Percentiles rank a stretch among this genome's conserved stretches.
These are phyloP conservation scores for Knoxdaviesia capensis DNA, from an alignment of 2,329 filamentous ascomycete species.

Conservation along the genomic window DNA sequence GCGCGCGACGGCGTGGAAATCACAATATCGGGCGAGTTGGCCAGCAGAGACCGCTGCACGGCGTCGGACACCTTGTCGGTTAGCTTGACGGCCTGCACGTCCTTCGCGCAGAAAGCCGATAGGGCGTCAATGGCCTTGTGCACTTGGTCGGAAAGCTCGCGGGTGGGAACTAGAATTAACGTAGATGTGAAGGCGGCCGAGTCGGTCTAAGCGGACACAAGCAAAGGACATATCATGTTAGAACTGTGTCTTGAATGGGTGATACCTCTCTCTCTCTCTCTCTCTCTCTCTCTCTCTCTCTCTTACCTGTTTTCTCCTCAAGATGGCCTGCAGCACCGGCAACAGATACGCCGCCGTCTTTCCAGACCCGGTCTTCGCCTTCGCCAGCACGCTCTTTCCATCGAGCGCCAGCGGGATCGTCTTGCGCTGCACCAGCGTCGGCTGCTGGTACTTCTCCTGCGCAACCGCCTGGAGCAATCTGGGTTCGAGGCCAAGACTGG, in stretches of 20 bases:
- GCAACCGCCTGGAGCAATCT: slow-evolving; percentile 72
- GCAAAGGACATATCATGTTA: too few relatives aligned
- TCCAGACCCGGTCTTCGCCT: slow-evolving; percentile 85
- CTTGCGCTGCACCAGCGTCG: slow-evolving; percentile 73
- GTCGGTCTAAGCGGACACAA: slow-evolving; percentile 15
- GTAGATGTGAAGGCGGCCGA: slow-evolving; percentile 39
- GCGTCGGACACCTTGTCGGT: slow-evolving; percentile 79
- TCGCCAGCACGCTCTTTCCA: slow-evolving; percentile 76
- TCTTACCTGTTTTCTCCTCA: slow-evolving; percentile 53
- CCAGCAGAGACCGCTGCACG: slow-evolving; percentile 70
- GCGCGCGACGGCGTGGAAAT: slow-evolving; percentile 80
- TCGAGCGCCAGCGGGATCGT: slow-evolving; percentile 76
- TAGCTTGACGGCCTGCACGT: slow-evolving; percentile 65
- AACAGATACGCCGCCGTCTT: slow-evolving; percentile 95
- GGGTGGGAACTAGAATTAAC: slow-evolving; percentile 85
- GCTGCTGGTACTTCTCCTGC: slow-evolving; percentile 64
- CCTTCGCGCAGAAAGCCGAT: slow-evolving; percentile 65
- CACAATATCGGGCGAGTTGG: slow-evolving; percentile 72
- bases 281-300: background rate
- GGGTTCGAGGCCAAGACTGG: slow-evolving; percentile 60
- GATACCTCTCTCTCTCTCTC: too few relatives aligned
- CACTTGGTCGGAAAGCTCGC: slow-evolving; percentile 86
- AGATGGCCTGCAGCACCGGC: slow-evolving; percentile 66
- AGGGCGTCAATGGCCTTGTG: slow-evolving; percentile 59
- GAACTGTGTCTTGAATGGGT: too few relatives aligned